These are phyloP conservation scores for Carex kokanica DNA, from an alignment of 176 grass and related monocot species.

Conservation along the genomic window DNA sequence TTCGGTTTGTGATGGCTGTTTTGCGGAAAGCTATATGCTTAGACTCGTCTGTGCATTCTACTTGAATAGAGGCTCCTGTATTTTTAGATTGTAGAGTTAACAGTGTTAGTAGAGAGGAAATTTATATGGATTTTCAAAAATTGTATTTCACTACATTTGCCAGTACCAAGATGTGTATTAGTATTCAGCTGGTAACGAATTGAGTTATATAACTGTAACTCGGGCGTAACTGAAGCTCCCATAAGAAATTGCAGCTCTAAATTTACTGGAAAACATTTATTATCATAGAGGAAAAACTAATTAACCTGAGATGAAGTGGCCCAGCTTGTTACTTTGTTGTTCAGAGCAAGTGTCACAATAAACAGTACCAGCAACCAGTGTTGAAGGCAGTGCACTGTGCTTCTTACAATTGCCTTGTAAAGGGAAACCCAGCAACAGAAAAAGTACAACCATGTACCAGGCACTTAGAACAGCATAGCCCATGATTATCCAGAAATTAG, in stretches of 20 bases:
- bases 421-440: neutral
- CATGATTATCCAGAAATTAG: neutral
- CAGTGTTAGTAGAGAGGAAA: neutral
- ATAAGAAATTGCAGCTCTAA: neutral
- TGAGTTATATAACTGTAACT: neutral
- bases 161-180: neutral
- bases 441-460: conserved; percentile 1
- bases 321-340: conserved; percentile 1
- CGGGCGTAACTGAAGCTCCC: neutral
- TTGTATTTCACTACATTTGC: neutral
- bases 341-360: conserved; percentile 39
- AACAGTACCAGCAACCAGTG: conserved; percentile 31
- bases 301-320: conserved; percentile 35
- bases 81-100: neutral
- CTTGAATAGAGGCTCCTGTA: conserved; percentile 28
- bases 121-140: neutral
- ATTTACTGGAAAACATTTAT: neutral
- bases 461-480: neutral
- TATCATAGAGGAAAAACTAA: neutral
- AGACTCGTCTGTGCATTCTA: conserved; percentile 25
- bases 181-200: neutral
- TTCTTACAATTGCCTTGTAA: conserved; percentile 13
- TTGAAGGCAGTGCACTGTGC: neutral
- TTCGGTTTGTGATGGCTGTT: conserved; percentile 25
- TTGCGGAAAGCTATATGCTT: conserved; percentile 6